These are phyloP conservation scores for Acacia crassicarpa DNA, from an alignment of 306 rosid species.

Conservation along the genomic window DNA sequence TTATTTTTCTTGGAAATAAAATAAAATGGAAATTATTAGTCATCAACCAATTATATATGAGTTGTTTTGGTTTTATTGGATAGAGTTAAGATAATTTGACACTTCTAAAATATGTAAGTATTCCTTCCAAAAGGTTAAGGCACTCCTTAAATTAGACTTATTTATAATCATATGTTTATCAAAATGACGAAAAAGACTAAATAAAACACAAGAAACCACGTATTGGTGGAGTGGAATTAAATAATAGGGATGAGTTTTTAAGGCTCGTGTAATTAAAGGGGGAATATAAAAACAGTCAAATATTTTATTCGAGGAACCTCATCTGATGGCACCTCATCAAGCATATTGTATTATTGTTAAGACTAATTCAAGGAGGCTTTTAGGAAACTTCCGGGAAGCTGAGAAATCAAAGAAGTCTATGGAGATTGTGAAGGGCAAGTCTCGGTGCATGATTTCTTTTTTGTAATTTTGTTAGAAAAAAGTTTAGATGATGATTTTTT, in stretches of 20 bases:
- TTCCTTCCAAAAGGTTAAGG: not conserved
- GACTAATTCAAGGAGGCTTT: not conserved
- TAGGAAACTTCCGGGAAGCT: not conserved
- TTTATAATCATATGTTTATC: too few relatives aligned
- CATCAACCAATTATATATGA: too few relatives aligned
- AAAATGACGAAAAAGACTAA: not conserved
- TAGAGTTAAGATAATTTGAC: too few relatives aligned
- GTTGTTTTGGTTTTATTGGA: too few relatives aligned
- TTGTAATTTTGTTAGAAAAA: too few relatives aligned
- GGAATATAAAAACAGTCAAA: not conserved
- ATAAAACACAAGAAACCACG: not conserved
- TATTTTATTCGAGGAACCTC: not conserved
- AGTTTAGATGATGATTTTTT: too few relatives aligned
- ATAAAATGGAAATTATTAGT: too few relatives aligned
- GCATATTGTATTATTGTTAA: not conserved
- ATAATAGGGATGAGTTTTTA: not conserved
- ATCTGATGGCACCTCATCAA: not conserved
- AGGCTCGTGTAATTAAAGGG: not conserved
- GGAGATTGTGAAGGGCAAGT: not conserved
- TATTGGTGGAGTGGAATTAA: not conserved
- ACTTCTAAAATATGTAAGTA: too few relatives aligned
- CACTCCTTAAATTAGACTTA: not conserved
- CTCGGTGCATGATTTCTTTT: not conserved
- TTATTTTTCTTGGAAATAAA: too few relatives aligned
- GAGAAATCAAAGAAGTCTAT: not conserved